Conservation (phyloP, 108 stramenopile genomes). For the Conticribra guillardii region DNA sequence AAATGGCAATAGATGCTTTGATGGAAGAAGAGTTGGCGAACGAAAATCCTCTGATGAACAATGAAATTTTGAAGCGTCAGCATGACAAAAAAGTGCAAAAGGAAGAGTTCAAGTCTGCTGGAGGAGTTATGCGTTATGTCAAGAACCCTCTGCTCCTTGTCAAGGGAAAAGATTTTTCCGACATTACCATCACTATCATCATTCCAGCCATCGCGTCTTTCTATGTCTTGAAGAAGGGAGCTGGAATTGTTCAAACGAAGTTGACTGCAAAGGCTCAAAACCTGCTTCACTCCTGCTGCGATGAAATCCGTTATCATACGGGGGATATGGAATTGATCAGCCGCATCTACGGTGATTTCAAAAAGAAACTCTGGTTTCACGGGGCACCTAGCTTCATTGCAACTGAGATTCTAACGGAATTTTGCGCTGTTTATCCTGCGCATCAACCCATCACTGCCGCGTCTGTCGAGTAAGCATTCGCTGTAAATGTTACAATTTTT, state of each 20-base stretch:
- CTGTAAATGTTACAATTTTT: background rate
- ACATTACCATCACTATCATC: conserved; percentile 49
- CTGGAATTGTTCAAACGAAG: conserved; percentile 32
- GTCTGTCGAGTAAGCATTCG: conserved; percentile 61
- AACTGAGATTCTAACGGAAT: conserved; percentile 54
- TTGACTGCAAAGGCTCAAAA: conserved; percentile 49
- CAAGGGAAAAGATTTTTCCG: conserved; percentile 57
- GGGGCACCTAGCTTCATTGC: conserved; percentile 57
- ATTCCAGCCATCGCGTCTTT: conserved; percentile 44
- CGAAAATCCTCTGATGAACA: conserved; percentile 44
- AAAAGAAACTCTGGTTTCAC: conserved; percentile 60
- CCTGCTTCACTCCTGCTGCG: conserved; percentile 61
- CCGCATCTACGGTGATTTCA: conserved; percentile 66
- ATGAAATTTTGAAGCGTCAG: conserved; percentile 59
- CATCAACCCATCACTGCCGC: conserved; percentile 72
- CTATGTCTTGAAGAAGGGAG: conserved; percentile 36
- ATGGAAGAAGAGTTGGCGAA: conserved; percentile 27
- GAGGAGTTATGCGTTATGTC: conserved; percentile 49
- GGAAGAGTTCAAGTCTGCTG: conserved; percentile 39
- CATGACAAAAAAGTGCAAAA: conserved; percentile 47
- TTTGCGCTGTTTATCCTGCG: conserved; percentile 75
- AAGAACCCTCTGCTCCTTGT: conserved; percentile 47
- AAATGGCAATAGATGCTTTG: background rate
- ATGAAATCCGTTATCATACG: conserved; percentile 84
- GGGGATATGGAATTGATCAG: conserved; percentile 85